These are phyloP conservation scores for Mimosa pudica DNA, from an alignment of 306 rosid genomes.

Conservation along the genomic window DNA sequence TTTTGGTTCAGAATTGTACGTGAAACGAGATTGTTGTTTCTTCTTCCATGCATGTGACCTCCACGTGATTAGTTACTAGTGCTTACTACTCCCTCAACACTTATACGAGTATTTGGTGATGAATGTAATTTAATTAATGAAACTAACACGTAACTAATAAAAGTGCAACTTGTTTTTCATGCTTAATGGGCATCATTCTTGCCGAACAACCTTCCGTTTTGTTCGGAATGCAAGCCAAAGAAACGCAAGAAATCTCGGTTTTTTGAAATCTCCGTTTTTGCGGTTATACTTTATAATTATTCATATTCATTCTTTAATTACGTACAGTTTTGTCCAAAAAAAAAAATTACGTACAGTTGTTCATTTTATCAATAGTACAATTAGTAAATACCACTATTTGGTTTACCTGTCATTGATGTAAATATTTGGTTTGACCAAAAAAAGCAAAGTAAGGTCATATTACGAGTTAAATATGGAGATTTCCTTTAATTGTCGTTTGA, in stretches of 20 bases:
- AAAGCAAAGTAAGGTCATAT: too few species aligned
- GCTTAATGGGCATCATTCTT: background rate
- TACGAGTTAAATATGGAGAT: background rate
- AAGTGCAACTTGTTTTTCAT: background rate
- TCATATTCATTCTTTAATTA: background rate
- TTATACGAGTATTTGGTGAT: too few species aligned
- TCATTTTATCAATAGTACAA: background rate
- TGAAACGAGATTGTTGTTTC: background rate
- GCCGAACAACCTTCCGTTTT: background rate
- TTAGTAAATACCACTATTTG: background rate
- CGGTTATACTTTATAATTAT: too few species aligned
- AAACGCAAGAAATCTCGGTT: background rate
- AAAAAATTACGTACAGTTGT: background rate
- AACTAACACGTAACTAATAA: background rate
- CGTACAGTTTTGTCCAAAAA: too few species aligned
- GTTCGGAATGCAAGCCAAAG: slow-evolving; percentile 1
- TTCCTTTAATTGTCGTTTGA: background rate
- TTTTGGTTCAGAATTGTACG: background rate
- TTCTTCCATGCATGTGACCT: slow-evolving; percentile 30
- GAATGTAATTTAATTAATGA: background rate
- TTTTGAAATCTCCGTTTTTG: background rate
- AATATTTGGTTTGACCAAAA: background rate
- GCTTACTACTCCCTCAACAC: too few species aligned
- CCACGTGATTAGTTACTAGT: slow-evolving; percentile 41
- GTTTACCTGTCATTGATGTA: background rate